Conservation (phyloP, 1,139 yeast genomes). For the Geotrichum bryndzae region DNA sequence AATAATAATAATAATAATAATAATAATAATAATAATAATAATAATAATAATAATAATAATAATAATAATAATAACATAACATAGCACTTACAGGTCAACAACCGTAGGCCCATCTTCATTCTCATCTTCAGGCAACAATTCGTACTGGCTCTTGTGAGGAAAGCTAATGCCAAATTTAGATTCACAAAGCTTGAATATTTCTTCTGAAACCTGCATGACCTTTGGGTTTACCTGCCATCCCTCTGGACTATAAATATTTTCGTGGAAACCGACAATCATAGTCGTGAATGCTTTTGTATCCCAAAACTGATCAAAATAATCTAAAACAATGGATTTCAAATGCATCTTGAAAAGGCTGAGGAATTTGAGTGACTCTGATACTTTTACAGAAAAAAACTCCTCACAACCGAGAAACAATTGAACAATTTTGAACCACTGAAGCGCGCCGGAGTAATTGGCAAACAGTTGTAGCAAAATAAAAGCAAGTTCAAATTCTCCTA, state of each 20-base stretch:
- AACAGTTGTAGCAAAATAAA: conserved; percentile 37
- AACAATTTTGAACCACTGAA: conserved; percentile 42
- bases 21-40: too few species aligned
- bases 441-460: conserved; percentile 43
- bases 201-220: not conserved
- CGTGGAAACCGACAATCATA: conserved; percentile 20
- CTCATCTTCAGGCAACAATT: not conserved
- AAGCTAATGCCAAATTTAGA: not conserved
- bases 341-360: conserved; percentile 33
- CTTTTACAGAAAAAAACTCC: conserved; percentile 19
- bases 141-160: not conserved
- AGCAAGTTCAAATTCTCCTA: conserved; percentile 41
- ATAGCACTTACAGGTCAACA: not conserved
- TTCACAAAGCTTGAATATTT: conserved; percentile 4
- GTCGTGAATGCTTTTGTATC: conserved; percentile 23
- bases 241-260: conserved; percentile 11
- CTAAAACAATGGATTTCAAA: conserved; percentile 36
- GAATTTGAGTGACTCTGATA: conserved; percentile 25
- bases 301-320: conserved; percentile 37
- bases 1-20: too few species aligned
- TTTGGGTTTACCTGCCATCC: conserved; percentile 1
- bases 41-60: too few species aligned
- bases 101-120: conserved; percentile 6
- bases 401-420: conserved; percentile 35
- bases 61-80: too few species aligned